A percentile compares a stretch with the other conserved stretches of the same genome.
Conservation (phyloP, 768 basidiomycete species). For the Phallus indusiatus region DNA sequence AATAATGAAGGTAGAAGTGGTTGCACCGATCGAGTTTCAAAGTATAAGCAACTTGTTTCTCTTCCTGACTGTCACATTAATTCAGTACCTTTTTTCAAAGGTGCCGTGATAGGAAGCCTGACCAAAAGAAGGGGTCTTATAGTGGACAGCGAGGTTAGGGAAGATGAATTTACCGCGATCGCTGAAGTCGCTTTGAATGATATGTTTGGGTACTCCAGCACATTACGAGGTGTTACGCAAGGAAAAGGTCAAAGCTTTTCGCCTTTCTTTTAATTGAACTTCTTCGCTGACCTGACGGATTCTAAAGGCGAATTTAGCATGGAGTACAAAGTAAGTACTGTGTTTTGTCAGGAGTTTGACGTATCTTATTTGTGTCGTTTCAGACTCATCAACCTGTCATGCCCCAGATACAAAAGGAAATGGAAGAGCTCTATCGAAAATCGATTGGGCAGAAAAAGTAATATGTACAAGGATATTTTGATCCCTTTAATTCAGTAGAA, state of each 20-base stretch:
- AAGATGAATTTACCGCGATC: constrained; percentile 88
- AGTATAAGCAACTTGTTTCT: constrained; percentile 29
- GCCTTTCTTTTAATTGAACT: constrained; percentile 22
- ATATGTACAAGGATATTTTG: not conserved
- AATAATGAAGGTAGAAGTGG: constrained; percentile 98
- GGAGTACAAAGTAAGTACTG: constrained; percentile 47
- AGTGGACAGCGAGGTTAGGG: constrained; percentile 90
- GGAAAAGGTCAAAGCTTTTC: constrained; percentile 90
- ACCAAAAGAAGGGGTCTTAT: constrained; percentile 91
- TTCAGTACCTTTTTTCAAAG: constrained; percentile 24
- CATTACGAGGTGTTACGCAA: constrained; percentile 88
- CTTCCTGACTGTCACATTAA: not conserved
- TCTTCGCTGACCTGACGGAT: not conserved
- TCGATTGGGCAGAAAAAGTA: constrained; percentile 69
- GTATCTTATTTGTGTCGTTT: not conserved
- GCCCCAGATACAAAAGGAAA: constrained; percentile 78
- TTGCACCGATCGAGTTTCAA: constrained; percentile 95
- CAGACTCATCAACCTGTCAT: constrained; percentile 78
- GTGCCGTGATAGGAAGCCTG: constrained; percentile 85
- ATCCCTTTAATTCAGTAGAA: not conserved
- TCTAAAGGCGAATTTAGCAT: constrained; percentile 34
- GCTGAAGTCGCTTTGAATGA: constrained; percentile 95
- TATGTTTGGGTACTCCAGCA: constrained; percentile 97
- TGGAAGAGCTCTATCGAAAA: constrained; percentile 81
- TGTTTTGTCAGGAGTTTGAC: not conserved